These are phyloP conservation scores for Claviceps purpurea DNA, from an alignment of 2,329 filamentous ascomycete species.

Conservation along the genomic window DNA sequence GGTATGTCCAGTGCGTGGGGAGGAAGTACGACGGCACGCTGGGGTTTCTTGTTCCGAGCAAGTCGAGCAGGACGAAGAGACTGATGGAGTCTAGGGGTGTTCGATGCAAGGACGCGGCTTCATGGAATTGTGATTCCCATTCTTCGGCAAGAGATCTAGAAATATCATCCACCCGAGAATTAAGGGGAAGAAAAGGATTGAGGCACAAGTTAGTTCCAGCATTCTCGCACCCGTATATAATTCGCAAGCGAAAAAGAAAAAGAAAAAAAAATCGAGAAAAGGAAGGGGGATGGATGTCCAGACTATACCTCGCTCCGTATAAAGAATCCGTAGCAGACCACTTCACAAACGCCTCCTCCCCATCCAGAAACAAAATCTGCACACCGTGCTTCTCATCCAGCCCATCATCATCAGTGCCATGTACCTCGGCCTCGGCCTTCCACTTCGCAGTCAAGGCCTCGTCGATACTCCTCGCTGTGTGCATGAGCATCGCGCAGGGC, in stretches of 20 bases:
- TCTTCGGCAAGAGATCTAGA: conserved; percentile 56
- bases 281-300: no score
- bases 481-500: conserved; percentile 87
- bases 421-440: conserved; percentile 58
- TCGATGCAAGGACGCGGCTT: conserved; percentile 59
- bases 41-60: conserved; percentile 60
- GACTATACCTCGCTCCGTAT: conserved; percentile 67
- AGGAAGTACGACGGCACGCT: conserved; percentile 74
- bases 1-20: conserved; percentile 88
- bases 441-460: conserved; percentile 69
- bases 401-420: conserved; percentile 36
- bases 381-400: conserved; percentile 70
- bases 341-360: conserved; percentile 75
- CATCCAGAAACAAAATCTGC: conserved; percentile 82
- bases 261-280: no score
- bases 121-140: conserved; percentile 63
- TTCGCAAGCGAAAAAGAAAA: no score
- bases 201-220: not conserved
- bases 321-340: conserved; percentile 78
- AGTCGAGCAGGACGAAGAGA: conserved; percentile 82
- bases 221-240: not conserved
- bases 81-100: conserved; percentile 67
- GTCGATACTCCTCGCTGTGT: conserved; percentile 70
- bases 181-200: not conserved
- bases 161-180: no score